Base-by-base conservation (phyloP, 345 rosid genomes). In the Gossypium sturtianum region DNA sequence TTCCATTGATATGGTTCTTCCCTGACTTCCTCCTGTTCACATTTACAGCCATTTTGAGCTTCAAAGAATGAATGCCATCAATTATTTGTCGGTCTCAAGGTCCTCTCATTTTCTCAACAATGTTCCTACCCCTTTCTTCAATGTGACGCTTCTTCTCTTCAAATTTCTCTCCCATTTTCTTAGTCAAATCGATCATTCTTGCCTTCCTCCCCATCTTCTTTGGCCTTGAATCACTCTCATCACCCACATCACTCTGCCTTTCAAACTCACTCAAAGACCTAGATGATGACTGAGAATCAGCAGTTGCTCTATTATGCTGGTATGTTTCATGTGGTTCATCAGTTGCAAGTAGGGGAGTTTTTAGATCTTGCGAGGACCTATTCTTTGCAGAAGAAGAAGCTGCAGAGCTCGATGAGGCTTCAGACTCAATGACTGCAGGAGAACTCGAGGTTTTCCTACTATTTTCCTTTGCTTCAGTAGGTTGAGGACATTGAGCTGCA, bases 91-190 rank as follows among this genome's bases (percentile, higher is more conserved):
- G 29, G 22, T 63, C 75, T 79, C 77, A 83, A 4, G 89, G 87
- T 34, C 84, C 94, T 78, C 94, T 86, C 97, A 94, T 91, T 83
- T 89, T 94, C 79, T 92, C 98, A 69, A 89, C 98, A 51, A 94
- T 81, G 78, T 81, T 82, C 83, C 92, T 86, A 63, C 93, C 72
- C 80, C 79, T 92, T 68, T 90, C 97, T 83, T 94, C 98, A 9
- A 94, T 80, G 53, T 87, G 88, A 64, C 97, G 93, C 82, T 91
- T 87, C 84, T 87, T 87, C 84, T 94, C 97, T 77, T 92, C 99
- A 0, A 94, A 66, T 84, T 90, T 94, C 80, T 92, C 99, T 19
- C 97, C 92, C 90, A 94, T 83, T 83, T 90, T 94, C 89, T 91
- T 91, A 77, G 91, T 87, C 54, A 94, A 74, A 77, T 89, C 96